phyloP scores from a whole-genome alignment of 208 protist genomes.

The Acanthamoeba sp. region DNA sequence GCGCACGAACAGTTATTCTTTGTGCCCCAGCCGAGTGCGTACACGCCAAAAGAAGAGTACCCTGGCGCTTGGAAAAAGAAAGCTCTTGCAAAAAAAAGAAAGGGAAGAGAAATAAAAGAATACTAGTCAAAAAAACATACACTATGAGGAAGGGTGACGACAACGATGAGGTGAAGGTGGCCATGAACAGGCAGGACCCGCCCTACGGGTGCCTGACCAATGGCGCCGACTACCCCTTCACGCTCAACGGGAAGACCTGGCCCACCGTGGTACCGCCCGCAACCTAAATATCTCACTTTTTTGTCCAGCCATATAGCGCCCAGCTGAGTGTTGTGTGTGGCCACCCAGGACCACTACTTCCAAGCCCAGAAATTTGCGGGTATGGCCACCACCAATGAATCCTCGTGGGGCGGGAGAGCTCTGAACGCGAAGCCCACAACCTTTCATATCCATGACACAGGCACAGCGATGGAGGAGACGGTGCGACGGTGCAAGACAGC shows the following conservation, averaged over 20 bases:
- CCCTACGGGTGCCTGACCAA: constrained; percentile 36
- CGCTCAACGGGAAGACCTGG: not conserved
- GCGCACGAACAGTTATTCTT: too few species aligned
- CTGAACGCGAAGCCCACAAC: too few species aligned
- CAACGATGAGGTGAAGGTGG: not conserved
- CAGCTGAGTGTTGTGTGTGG: not conserved
- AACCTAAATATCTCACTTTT: not conserved
- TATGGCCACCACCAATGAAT: not conserved
- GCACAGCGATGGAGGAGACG: not conserved
- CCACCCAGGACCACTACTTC: constrained; percentile 44
- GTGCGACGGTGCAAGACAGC: not conserved
- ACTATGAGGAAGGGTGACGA: not conserved
- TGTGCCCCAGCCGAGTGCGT: too few species aligned
- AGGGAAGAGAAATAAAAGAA: not conserved
- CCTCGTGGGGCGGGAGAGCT: too few species aligned
- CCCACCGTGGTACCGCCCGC: not conserved
- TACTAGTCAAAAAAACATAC: not conserved
- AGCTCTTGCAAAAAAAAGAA: not conserved
- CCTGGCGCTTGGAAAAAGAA: not conserved
- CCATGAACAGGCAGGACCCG: not conserved
- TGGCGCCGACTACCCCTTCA: not conserved
- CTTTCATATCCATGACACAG: not conserved
- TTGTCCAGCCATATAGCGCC: too few species aligned
- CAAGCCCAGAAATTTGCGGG: constrained; percentile 13
- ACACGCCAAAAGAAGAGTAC: not conserved